These are phyloP conservation scores for Geranium rotundifolium DNA, from an alignment of 345 rosid species.

Conservation along the genomic window DNA sequence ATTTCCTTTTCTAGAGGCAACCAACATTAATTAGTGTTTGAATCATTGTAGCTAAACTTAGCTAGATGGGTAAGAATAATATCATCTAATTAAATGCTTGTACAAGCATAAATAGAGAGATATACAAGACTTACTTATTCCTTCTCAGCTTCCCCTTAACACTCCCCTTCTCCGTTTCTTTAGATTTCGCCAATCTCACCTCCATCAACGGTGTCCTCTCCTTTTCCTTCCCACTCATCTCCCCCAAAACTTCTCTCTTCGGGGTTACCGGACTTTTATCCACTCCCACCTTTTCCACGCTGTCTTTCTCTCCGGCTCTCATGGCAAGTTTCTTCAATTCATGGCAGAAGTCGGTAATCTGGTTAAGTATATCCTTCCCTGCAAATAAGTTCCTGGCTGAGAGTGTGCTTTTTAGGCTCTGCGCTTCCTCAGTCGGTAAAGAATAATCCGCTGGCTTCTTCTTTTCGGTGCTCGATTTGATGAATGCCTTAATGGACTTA, in stretches of 20 bases:
- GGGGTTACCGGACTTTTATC: neutral
- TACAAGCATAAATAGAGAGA: neutral
- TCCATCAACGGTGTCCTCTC: conserved; percentile 56
- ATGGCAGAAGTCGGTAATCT: conserved; percentile 70
- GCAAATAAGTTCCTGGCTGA: conserved; percentile 78
- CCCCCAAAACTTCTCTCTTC: conserved; percentile 19
- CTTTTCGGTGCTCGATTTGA: conserved; percentile 51
- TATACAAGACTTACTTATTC: conserved; percentile 33
- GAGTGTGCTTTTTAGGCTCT: conserved; percentile 46
- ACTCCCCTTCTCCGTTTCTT: conserved; percentile 22
- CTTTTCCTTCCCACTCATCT: conserved; percentile 26
- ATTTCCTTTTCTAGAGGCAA: no score
- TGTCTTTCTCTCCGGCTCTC: conserved; percentile 56
- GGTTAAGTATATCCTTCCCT: conserved; percentile 63
- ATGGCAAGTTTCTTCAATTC: conserved; percentile 73
- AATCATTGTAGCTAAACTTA: neutral
- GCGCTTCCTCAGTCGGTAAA: conserved; percentile 9
- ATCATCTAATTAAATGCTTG: neutral
- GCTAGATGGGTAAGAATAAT: no score
- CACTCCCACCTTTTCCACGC: conserved; percentile 18
- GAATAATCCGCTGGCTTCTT: conserved; percentile 28
- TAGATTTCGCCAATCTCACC: conserved; percentile 26
- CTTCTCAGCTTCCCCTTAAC: conserved; percentile 42
- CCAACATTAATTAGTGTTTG: neutral
- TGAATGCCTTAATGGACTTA: conserved; percentile 33